Base-by-base conservation (phyloP, 306 rosid species). In the Quercus bicolor region DNA sequence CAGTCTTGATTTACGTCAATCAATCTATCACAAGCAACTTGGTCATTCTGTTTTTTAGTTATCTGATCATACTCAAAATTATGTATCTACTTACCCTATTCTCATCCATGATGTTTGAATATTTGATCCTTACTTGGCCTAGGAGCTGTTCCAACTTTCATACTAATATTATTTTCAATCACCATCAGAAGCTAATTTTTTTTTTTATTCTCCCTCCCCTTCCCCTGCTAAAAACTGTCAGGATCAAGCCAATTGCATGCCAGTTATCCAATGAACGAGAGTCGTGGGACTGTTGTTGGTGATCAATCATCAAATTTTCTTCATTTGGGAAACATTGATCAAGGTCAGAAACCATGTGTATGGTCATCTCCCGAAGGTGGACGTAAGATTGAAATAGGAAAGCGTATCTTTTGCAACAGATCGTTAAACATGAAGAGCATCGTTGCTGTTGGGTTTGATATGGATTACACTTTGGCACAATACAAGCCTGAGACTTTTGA, bases 381-480 rank as follows among this genome's bases (percentile, higher is more conserved):
- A 72, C 79, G 71, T 74, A 75, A 81, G 74, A 84, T 88, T 78
- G 91, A 85, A 43, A 86, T 88, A 66, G 88, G 97, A 76, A 93
- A 91, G 91, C 97, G 80, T 59, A 91, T 95, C 53, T 95, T 95
- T 82, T 95, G 99, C 87, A 95, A 95, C 86, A 85, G 98, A 74
- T 89, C 99, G 23, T 84, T 95, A 85, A 95, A 95, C 78, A 95
- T 95, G 99, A 95, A 85, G 90, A 90, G 70, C 82, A 93, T 93
- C 65, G 93, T 93, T 79, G 97, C 99, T 24, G 98, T 93, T 24
- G 99, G 99, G 73, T 95, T 95, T 82, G 99, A 95, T 85, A 93
- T 95, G 99, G 99, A 95, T 85, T 95, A 95, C 85, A 95, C 99
- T 59, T 85, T 95, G 73, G 99, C 99, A n/a, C 99, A 95, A 64